These are phyloP conservation scores for Bretschneidera sinensis DNA, from an alignment of 345 rosid species.

Conservation along the genomic window DNA sequence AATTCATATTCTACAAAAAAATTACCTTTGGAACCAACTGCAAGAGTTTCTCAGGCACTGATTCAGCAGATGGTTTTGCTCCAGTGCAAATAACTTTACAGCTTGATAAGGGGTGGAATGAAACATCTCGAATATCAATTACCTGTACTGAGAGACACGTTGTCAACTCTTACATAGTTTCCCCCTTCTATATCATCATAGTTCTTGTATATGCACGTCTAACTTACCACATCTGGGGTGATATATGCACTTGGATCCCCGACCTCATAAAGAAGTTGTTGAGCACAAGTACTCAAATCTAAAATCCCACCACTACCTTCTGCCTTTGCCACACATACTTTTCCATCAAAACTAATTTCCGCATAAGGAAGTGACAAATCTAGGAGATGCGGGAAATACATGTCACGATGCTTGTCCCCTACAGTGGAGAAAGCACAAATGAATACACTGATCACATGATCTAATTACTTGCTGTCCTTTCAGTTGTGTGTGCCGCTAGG, in stretches of 20 bases:
- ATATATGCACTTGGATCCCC: slow-evolving; percentile 84
- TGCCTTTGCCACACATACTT: slow-evolving; percentile 56
- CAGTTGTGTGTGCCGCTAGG: background rate
- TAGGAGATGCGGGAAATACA: slow-evolving; percentile 50
- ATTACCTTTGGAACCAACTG: slow-evolving; percentile 69
- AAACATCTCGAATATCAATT: slow-evolving; percentile 64
- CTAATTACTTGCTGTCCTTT: slow-evolving; percentile 1
- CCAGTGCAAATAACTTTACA: slow-evolving; percentile 64
- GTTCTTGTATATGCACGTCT: slow-evolving; percentile 12
- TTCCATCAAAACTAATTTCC: slow-evolving; percentile 61
- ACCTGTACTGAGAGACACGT: slow-evolving; percentile 39
- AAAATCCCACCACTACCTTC: slow-evolving; percentile 77
- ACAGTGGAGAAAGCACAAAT: slow-evolving; percentile 17
- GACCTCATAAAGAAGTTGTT: slow-evolving; percentile 89
- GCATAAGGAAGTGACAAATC: slow-evolving; percentile 89
- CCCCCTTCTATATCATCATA: background rate
- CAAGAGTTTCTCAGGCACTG: slow-evolving; percentile 66
- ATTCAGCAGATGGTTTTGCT: slow-evolving; percentile 52
- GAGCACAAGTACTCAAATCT: slow-evolving; percentile 64
- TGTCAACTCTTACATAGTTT: slow-evolving; percentile 5
- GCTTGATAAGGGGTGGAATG: slow-evolving; percentile 59
- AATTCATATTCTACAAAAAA: background rate
- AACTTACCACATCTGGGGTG: slow-evolving; percentile 89
- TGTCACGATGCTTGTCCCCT: slow-evolving; percentile 70
- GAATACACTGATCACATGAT: slow-evolving; percentile 4